phyloP scores from a whole-genome alignment of 75 land plant genomes.

The Cupressus sempervirens region DNA sequence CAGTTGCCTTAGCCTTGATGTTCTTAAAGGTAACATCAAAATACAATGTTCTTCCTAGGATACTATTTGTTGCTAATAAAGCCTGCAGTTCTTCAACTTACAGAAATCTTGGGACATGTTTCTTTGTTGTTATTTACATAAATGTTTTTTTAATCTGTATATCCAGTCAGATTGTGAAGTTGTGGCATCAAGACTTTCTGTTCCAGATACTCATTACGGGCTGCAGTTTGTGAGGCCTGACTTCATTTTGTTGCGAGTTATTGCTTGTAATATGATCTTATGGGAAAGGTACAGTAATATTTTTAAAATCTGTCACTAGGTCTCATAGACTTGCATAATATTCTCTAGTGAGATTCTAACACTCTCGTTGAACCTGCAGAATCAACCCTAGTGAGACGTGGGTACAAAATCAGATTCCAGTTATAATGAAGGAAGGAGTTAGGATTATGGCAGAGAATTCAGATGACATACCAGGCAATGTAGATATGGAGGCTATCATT shows the following conservation, averaged over 20 bases:
- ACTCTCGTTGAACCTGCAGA: constrained; percentile 14
- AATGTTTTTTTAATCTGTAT: constrained; percentile 2
- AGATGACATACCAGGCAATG: constrained; percentile 44
- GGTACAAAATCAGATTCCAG: constrained; percentile 90
- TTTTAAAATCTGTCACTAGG: constrained; percentile 8
- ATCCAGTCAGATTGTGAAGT: constrained; percentile 80
- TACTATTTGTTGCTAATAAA: background rate
- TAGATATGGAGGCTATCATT: constrained; percentile 76
- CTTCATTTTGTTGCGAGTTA: constrained; percentile 85
- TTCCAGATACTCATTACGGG: constrained; percentile 84
- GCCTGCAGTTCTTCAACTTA: background rate
- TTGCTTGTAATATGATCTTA: constrained; percentile 90
- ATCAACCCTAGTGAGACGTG: constrained; percentile 70
- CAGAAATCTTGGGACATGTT: background rate
- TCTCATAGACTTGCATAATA: background rate
- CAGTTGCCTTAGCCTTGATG: constrained; percentile 85
- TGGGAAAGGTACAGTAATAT: constrained; percentile 72
- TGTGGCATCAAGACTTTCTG: constrained; percentile 76
- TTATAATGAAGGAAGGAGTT: constrained; percentile 55
- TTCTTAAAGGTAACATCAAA: constrained; percentile 71
- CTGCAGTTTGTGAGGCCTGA: constrained; percentile 99
- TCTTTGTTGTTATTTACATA: background rate
- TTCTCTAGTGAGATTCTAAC: constrained; percentile 2
- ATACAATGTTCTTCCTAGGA: background rate
- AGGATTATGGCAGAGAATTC: constrained; percentile 33